phyloP scores from a whole-genome alignment of 192 early-diverging fungal species.

The Podila clonocystis region DNA sequence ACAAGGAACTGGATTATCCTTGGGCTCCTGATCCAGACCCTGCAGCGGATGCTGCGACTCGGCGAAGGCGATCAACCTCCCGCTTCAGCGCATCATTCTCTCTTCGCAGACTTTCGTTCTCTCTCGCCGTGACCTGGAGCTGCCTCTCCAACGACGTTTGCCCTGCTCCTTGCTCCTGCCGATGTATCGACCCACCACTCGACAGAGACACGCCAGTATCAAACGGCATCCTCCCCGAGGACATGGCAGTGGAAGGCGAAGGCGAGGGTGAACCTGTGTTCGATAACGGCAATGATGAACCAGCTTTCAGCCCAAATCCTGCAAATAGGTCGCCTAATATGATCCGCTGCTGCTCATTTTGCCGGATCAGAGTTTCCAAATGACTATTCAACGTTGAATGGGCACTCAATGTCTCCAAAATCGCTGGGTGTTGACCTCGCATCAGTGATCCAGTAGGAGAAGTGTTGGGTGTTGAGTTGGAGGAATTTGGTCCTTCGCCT shows the following conservation, averaged over 20 bases:
- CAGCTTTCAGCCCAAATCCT: conserved; percentile 15
- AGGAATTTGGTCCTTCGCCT: conserved; percentile 20
- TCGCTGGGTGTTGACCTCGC: conserved; percentile 37
- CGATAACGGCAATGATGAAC: neutral
- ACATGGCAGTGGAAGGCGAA: too few relatives aligned
- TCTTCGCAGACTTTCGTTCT: conserved; percentile 47
- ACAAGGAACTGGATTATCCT: too few relatives aligned
- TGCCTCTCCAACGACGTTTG: conserved; percentile 23
- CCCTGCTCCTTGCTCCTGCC: conserved; percentile 8
- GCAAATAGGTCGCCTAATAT: conserved; percentile 44
- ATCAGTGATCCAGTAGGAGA: conserved; percentile 45
- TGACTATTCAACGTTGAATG: conserved; percentile 24
- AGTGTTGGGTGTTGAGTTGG: conserved; percentile 36
- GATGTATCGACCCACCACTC: conserved; percentile 8
- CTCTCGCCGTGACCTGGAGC: conserved; percentile 28
- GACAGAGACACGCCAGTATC: conserved; percentile 7
- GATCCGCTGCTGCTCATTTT: conserved; percentile 53
- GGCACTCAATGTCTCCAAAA: conserved; percentile 17
- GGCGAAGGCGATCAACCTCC: conserved; percentile 16
- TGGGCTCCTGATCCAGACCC: too few relatives aligned
- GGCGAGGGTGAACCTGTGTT: neutral
- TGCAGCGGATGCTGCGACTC: neutral
- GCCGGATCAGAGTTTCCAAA: conserved; percentile 49
- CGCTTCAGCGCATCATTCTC: conserved; percentile 49
- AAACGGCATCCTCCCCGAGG: too few relatives aligned